Conservation (phyloP, 1,284 basidiomycete species). For the Heterobasidion irregulare region DNA sequence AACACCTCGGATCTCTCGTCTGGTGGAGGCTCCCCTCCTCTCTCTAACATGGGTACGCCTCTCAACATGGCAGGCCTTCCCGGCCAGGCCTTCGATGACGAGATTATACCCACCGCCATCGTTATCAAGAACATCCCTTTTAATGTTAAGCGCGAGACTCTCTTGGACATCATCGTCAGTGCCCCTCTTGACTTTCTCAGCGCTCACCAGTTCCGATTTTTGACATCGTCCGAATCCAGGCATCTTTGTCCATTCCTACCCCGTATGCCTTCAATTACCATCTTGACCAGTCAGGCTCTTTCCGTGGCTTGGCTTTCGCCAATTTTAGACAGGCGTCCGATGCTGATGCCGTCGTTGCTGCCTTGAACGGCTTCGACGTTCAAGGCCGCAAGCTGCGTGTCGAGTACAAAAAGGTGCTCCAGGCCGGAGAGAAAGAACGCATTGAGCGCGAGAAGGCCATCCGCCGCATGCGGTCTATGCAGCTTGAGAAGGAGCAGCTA, state of each 20-base stretch:
- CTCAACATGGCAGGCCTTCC: conserved; percentile 33
- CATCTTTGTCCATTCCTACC: conserved; percentile 88
- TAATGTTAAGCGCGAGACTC: conserved; percentile 92
- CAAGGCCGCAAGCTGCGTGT: conserved; percentile 98
- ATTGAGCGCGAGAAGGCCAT: conserved; percentile 99
- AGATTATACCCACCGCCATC: conserved; percentile 97
- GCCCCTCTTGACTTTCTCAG: conserved; percentile 6
- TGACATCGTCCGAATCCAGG: conserved; percentile 30
- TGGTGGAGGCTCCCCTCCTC: conserved; percentile 66
- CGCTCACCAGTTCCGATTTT: background rate
- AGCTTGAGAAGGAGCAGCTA: conserved; percentile 73
- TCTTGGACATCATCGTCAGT: conserved; percentile 92
- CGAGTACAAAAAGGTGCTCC: conserved; percentile 99
- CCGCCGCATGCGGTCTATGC: conserved; percentile 95
- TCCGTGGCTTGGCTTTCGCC: conserved; percentile 97
- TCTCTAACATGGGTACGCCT: conserved; percentile 44
- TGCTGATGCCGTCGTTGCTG: conserved; percentile 92
- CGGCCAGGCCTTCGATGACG: conserved; percentile 62
- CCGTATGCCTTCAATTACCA: conserved; percentile 99
- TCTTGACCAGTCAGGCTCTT: conserved; percentile 89
- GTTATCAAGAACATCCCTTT: conserved; percentile 99
- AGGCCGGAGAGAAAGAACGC: conserved; percentile 97
- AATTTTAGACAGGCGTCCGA: conserved; percentile 92
- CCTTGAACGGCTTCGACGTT: conserved; percentile 92
- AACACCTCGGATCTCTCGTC: conserved; percentile 82